Evolutionary conservation across 2,329 filamentous ascomycete species (phyloP).

Genomic region (Ceratocystis albifundus): DNA sequence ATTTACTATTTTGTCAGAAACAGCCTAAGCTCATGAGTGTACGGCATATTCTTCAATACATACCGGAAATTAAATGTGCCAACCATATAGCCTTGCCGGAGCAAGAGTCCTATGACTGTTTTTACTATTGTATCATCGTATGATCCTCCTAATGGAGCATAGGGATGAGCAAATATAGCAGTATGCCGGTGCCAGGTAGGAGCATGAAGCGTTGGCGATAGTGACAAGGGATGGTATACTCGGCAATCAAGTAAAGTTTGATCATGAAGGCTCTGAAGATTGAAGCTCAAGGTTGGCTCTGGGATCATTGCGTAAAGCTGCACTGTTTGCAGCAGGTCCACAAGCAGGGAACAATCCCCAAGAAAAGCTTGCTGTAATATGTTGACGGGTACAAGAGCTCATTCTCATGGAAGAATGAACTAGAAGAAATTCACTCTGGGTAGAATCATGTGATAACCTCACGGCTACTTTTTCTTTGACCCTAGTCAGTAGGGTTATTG

Average conservation of each 20-base stretch:
- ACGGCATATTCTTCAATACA: not conserved
- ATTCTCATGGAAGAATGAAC: not conserved
- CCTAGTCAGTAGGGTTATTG: not conserved
- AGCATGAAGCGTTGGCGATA: conserved; percentile 30
- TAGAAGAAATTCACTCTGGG: not conserved
- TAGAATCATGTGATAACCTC: not conserved
- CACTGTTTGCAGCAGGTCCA: not conserved
- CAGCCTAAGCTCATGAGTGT: not conserved
- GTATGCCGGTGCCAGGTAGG: conserved; percentile 39
- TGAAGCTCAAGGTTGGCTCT: conserved; percentile 27
- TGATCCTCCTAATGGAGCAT: conserved; percentile 73
- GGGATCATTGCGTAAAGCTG: conserved; percentile 11
- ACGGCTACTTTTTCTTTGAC: not conserved
- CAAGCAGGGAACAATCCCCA: not conserved
- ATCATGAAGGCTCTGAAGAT: conserved; percentile 74
- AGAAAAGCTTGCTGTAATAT: not conserved
- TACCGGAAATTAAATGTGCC: conserved; percentile 83
- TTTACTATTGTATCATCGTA: conserved; percentile 73
- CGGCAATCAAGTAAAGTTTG: conserved; percentile 65
- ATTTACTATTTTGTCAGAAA: not conserved
- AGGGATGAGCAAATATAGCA: conserved; percentile 74
- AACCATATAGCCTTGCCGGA: conserved; percentile 63
- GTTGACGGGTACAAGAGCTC: not conserved
- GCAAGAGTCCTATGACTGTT: conserved; percentile 50
- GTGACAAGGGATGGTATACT: conserved; percentile 57